A percentile compares a stretch with the other conserved stretches of the same genome.
phyloP scores from a whole-genome alignment of 1,284 basidiomycete genomes.

The Stygiomarasmius scandens region DNA sequence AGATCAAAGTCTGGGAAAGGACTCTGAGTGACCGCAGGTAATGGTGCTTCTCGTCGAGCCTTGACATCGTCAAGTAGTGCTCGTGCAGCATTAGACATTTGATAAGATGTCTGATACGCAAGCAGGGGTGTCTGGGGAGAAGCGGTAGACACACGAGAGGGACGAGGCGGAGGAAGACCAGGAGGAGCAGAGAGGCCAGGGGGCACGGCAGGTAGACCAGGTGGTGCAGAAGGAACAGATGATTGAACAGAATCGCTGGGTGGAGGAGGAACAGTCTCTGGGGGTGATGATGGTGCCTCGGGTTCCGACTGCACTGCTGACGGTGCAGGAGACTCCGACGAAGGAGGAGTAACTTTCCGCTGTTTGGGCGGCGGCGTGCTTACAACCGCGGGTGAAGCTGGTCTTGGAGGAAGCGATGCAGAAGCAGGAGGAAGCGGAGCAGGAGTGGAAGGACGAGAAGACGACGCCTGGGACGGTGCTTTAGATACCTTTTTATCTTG shows the following conservation, averaged over 20 bases:
- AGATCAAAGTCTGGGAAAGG: conserved; percentile 92
- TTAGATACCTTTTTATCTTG: conserved; percentile 42
- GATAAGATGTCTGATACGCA: conserved; percentile 70
- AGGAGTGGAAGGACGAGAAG: conserved; percentile 67
- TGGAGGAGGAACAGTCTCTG: conserved; percentile 42
- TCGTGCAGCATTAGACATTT: conserved; percentile 84
- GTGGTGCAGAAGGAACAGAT: conserved; percentile 34
- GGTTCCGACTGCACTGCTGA: conserved; percentile 41
- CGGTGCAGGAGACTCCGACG: conserved; percentile 44
- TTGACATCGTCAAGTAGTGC: conserved; percentile 84
- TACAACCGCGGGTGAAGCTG: conserved; percentile 46
- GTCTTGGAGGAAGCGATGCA: conserved; percentile 40
- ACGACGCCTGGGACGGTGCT: conserved; percentile 54
- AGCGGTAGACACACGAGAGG: conserved; percentile 50
- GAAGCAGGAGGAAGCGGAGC: conserved; percentile 31
- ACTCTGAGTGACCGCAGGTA: conserved; percentile 51
- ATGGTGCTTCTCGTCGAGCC: conserved; percentile 66
- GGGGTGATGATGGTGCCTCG: conserved; percentile 43
- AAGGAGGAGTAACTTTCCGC: conserved; percentile 41
- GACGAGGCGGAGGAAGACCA: conserved; percentile 57
- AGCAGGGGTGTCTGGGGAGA: conserved; percentile 59
- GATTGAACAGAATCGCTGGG: conserved; percentile 44
- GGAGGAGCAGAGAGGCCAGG: conserved; percentile 55
- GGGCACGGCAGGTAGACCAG: conserved; percentile 45
- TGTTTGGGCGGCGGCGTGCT: conserved; percentile 41